phyloP scores from a whole-genome alignment of 2,329 filamentous ascomycete genomes.

The Trichoderma polysporum region DNA sequence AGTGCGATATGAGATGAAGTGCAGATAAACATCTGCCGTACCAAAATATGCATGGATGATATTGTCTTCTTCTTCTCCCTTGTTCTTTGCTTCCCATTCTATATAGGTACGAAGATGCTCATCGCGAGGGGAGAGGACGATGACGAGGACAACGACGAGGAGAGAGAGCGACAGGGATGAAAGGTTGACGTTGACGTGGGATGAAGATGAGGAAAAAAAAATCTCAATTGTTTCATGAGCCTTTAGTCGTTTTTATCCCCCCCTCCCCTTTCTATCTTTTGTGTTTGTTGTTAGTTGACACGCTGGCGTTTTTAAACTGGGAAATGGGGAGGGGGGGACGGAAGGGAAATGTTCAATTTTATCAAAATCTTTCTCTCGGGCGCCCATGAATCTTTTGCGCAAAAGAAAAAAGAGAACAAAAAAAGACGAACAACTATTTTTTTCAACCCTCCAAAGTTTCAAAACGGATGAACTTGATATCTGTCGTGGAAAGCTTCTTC shows the following conservation, averaged over 20 bases:
- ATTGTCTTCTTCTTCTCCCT: neutral
- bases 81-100: neutral
- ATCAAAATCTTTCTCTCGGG: neutral
- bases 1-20: neutral
- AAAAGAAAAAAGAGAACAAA: neutral
- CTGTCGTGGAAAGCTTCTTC: too few species aligned
- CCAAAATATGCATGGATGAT: neutral
- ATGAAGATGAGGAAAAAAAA: too few species aligned
- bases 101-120: neutral
- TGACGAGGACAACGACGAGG: neutral
- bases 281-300: neutral
- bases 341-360: constrained; percentile 4
- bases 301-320: constrained; percentile 20
- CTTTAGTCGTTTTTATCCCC: neutral
- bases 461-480: too few species aligned
- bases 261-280: neutral
- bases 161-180: neutral
- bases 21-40: neutral
- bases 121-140: too few species aligned
- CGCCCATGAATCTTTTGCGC: neutral
- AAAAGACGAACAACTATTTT: neutral
- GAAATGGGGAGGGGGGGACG: constrained; percentile 1
- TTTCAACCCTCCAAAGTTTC: too few species aligned
- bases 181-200: neutral
- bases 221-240: constrained; percentile 7